A percentile compares a stretch with the other conserved stretches of the same genome.
Conservation (phyloP, 2,329 filamentous ascomycete species). For the Monilinia fructigena region DNA sequence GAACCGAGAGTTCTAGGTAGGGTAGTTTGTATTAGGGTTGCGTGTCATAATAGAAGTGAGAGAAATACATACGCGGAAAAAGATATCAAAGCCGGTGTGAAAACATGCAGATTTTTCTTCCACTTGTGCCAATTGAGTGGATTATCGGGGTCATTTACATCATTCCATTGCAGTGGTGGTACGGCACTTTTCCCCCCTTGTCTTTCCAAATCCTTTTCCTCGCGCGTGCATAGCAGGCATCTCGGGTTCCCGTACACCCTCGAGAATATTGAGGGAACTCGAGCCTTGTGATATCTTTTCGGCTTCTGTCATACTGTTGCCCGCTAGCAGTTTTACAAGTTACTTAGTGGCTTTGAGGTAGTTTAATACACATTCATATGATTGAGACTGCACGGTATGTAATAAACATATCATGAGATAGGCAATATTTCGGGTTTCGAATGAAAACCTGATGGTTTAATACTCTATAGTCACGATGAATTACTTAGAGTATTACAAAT, state of each 20-base stretch:
- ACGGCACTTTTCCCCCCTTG: background rate
- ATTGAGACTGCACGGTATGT: background rate
- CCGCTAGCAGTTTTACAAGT: background rate
- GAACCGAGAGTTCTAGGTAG: background rate
- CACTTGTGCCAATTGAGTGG: slow-evolving; percentile 27
- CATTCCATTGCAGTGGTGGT: slow-evolving; percentile 13
- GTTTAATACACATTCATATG: background rate
- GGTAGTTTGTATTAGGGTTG: background rate
- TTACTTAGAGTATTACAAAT: background rate
- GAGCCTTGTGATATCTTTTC: background rate
- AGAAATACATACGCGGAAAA: slow-evolving; percentile 1
- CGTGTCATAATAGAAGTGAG: background rate
- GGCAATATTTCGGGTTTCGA: background rate
- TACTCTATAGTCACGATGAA: background rate
- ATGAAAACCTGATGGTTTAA: background rate
- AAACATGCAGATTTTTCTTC: slow-evolving; percentile 23
- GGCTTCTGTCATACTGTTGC: background rate
- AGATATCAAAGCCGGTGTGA: background rate
- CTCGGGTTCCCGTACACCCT: background rate
- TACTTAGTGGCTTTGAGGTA: background rate
- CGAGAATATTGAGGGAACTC: background rate
- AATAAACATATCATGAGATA: background rate
- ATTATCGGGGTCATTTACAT: slow-evolving; percentile 26
- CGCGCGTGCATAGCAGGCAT: background rate
- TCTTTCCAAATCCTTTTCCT: background rate